phyloP scores from a whole-genome alignment of 2,329 filamentous ascomycete genomes.

The Penicillium corylophilum region DNA sequence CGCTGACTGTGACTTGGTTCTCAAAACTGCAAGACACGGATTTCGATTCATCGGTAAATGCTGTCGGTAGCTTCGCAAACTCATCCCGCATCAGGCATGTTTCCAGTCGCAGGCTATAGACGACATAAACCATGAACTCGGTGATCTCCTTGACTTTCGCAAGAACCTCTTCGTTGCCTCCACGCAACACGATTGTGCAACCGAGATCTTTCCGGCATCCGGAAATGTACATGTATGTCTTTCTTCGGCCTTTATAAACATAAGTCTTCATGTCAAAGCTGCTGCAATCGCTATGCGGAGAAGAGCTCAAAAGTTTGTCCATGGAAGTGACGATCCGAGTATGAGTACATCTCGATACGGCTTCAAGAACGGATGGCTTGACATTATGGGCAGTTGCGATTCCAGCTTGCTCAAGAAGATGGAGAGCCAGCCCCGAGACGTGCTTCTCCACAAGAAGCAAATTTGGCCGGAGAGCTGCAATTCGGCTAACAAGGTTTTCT shows the following conservation, averaged over 20 bases:
- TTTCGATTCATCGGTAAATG: constrained; percentile 49
- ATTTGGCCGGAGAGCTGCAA: constrained; percentile 79
- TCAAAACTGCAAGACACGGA: constrained; percentile 5
- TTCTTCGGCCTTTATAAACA: constrained; percentile 78
- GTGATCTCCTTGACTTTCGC: constrained; percentile 86
- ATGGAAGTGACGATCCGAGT: constrained; percentile 92
- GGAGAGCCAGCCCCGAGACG: constrained; percentile 85
- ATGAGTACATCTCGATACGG: constrained; percentile 87
- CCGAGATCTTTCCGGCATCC: constrained; percentile 87
- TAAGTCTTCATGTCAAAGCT: constrained; percentile 96
- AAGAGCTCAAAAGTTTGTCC: constrained; percentile 80
- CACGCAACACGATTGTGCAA: constrained; percentile 89
- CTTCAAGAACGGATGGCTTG: constrained; percentile 91
- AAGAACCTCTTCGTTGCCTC: constrained; percentile 69
- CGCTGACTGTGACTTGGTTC: constrained; percentile 5
- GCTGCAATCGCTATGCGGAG: constrained; percentile 74
- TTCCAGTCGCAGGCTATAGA: constrained; percentile 95
- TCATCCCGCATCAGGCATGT: constrained; percentile 92
- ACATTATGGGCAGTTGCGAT: constrained; percentile 96
- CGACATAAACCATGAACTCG: constrained; percentile 98
- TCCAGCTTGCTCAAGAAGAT: constrained; percentile 81
- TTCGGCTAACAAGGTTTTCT: constrained; percentile 85
- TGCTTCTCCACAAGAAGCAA: constrained; percentile 89
- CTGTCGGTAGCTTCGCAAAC: constrained; percentile 76
- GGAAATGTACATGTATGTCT: constrained; percentile 93